phyloP scores from a whole-genome alignment of 228 moss, liverwort and hornwort genomes.

The Sphagnum fallax region DNA sequence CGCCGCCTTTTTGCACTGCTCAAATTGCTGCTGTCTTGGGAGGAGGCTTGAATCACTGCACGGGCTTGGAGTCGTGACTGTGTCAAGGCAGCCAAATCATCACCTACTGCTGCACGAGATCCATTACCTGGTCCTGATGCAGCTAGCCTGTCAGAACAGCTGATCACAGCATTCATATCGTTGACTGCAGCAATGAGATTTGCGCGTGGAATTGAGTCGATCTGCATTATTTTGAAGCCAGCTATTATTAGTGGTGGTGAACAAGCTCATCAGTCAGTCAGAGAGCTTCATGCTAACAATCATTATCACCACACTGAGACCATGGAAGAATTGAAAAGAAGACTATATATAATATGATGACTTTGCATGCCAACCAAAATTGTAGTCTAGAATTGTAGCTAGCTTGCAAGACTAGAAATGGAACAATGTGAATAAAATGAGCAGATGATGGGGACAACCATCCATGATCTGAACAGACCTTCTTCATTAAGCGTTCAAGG shows the following conservation, averaged over 20 bases:
- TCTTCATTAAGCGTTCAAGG: conserved; percentile 54
- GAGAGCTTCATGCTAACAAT: neutral
- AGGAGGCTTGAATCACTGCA: conserved; percentile 8
- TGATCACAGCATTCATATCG: conserved; percentile 71
- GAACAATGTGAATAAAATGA: too few species aligned
- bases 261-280: neutral
- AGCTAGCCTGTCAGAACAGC: conserved; percentile 78
- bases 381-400: too few species aligned
- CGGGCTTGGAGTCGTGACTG: conserved; percentile 62
- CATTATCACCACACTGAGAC: neutral
- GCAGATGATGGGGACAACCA: too few species aligned
- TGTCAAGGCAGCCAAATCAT: conserved; percentile 80
- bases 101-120: conserved; percentile 89
- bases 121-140: conserved; percentile 90
- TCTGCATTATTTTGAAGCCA: conserved; percentile 24
- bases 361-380: too few species aligned
- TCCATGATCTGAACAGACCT: conserved; percentile 20
- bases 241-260: too few species aligned
- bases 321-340: neutral
- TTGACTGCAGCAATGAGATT: conserved; percentile 55
- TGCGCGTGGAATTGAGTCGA: conserved; percentile 47
- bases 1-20: conserved; percentile 28
- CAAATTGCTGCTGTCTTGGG: conserved; percentile 46
- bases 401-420: too few species aligned
- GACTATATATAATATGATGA: neutral